Conservation (phyloP, 2,329 filamentous ascomycete species). For the Phialophora expanda region DNA sequence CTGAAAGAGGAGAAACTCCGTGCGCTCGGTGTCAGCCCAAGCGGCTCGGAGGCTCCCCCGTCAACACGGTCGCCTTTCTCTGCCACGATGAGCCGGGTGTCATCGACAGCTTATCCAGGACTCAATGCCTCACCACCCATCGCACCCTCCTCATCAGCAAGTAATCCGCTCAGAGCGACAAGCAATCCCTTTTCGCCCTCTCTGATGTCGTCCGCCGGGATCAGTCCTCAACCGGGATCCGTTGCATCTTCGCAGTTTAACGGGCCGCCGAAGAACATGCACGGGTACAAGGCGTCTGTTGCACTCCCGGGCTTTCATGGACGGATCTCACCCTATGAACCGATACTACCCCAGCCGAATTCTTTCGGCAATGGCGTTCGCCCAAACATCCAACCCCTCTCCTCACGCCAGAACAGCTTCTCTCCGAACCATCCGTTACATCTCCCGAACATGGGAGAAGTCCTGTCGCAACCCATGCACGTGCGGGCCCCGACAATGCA, state of each 20-base stretch:
- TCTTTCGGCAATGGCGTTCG: constrained; percentile 52
- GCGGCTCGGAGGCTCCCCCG: constrained; percentile 70
- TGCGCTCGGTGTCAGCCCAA: constrained; percentile 83
- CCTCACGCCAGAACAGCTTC: constrained; percentile 44
- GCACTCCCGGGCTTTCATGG: constrained; percentile 65
- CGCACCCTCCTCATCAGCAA: constrained; percentile 74
- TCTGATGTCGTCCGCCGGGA: constrained; percentile 62
- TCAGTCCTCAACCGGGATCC: constrained; percentile 68
- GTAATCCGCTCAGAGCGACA: constrained; percentile 66
- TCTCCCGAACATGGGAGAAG: constrained; percentile 49
- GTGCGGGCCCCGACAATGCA: constrained; percentile 13
- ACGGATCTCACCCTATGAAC: constrained; percentile 71
- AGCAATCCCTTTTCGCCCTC: constrained; percentile 68
- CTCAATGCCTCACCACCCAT: constrained; percentile 84
- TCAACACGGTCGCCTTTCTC: constrained; percentile 67
- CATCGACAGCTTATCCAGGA: constrained; percentile 72
- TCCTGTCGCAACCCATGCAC: constrained; percentile 58
- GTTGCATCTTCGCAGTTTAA: constrained; percentile 73
- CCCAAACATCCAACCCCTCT: constrained; percentile 29
- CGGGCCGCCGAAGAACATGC: constrained; percentile 58
- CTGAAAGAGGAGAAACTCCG: constrained; percentile 90
- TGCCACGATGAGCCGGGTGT: constrained; percentile 68
- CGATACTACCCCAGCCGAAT: constrained; percentile 67
- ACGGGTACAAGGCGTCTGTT: constrained; percentile 74
- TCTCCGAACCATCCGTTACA: constrained; percentile 66